Base-by-base conservation (phyloP, 257 asterid genomes). In the Solanum pimpinellifolium region DNA sequence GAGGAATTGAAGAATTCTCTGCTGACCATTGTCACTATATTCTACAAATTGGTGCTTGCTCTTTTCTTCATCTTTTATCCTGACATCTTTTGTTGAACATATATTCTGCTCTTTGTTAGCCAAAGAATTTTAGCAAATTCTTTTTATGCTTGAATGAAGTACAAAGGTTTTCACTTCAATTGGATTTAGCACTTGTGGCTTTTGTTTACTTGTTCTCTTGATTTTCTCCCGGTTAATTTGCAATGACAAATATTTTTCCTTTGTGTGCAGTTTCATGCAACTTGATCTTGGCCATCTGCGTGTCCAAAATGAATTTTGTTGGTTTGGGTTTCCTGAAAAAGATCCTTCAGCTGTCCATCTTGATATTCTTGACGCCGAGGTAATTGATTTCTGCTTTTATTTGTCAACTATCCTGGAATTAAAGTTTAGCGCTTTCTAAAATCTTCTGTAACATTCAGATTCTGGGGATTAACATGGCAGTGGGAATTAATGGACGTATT, bases 331-430 rank as follows among this genome's bases (percentile, higher is more conserved):
- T 90, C 94, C 96, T 42, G 98, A 94, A 88, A 93, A 90, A 78
- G 99, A 97, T 91, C 95, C 99, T 89, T 93, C 98, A 18, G 93
- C 99, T 75, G 98, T 97, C 88, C 99, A 95, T 93, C 96, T 97
- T 88, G 99, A 97, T 91, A 93, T 96, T 91, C 99, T 97, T 84
- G 94, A 96, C 83, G 99, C 97, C 47, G 98, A 96, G 99, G 99
- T 97, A 84, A 65, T 82, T 87, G 85, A 59, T 49, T 85, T 84
- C 31, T 70, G 60, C 85, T 47, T 41, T 82, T 88, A 88, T 33
- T 60, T 35, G 42, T 86, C 82, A 49, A 81, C 70, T 29, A 31
- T 81, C 47, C 44, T 81, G 31, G 31, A 81, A 81, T 81, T 18
- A 81, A 81, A 20, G 6, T 29, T 29, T 52, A 81, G 46, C 7